Base-by-base conservation (phyloP, 306 rosid genomes). In the Potentilla sterilis region DNA sequence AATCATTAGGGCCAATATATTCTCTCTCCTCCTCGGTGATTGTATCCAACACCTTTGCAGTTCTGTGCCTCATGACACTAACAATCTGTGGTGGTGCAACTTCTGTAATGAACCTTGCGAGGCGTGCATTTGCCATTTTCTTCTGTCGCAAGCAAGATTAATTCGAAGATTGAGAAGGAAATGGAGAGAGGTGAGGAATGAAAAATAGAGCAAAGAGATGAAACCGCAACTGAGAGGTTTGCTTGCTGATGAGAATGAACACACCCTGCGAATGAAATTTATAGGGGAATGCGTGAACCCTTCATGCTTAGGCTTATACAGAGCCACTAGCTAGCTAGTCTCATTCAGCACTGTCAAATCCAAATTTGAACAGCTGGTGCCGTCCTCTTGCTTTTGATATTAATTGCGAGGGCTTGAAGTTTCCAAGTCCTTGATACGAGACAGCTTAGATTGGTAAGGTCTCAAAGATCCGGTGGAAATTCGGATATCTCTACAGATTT, bases 21-120 rank as follows among this genome's bases (percentile, higher is more conserved):
- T 93, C 98, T 82, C 85, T 88, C 63, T 90, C 98, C 58, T 94
- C 98, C 86, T 94, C 97, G 14, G 59, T 82, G 40, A 94, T 94
- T 22, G 98, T 94, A 51, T 94, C 98, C 86, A 94, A 47, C 92
- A 90, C 93, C 81, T 92, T 90, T 10, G 90, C 76, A 9, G 96
- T 84, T 81, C 92, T 87, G 7, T 77, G 84, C 81, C 98, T 92
- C 85, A 95, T 92, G 73, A 95, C 97, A 72, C 80, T 85, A 72
- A 95, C 87, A 83, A 90, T 82, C 32, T 92, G 96, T 32, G 98
- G 96, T n/a, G 98, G 98, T 37, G 98, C 97, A 8, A 86, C 98
- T 82, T 95, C 97, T 75, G 88, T 83, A 58, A 95, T 76, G 77
- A 95, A 88, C 89, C 91, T 88, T 24, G 97, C 97, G 19, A 92